Conservation (phyloP, 169 alveolate species). For the Plasmodium fragile region DNA sequence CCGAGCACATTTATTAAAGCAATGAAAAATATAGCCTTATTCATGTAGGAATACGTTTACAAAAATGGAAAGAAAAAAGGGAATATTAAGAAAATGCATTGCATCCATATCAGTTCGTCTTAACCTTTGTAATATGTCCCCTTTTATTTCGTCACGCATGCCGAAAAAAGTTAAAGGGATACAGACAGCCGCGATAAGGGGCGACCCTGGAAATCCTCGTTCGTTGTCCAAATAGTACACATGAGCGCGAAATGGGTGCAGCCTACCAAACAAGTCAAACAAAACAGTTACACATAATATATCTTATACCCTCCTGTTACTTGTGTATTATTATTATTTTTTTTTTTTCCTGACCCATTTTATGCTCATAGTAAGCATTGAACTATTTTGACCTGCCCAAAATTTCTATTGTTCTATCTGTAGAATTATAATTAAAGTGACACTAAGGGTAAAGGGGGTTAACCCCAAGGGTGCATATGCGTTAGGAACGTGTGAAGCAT, state of each 20-base stretch:
- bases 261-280: neutral
- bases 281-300: neutral
- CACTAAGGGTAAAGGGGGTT: neutral
- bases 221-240: neutral
- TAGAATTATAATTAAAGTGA: neutral
- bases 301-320: neutral
- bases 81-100: neutral
- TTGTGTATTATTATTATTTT: neutral
- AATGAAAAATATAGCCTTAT: neutral
- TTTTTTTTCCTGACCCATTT: neutral
- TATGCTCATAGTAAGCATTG: slow-evolving; percentile 1
- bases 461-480: neutral
- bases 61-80: neutral
- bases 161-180: neutral
- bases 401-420: neutral
- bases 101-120: neutral
- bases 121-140: neutral
- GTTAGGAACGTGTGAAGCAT: neutral
- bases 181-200: neutral
- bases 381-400: neutral
- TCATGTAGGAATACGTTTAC: neutral
- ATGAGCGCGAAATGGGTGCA: neutral
- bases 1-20: neutral
- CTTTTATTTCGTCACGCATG: neutral
- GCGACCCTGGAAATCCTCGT: neutral